Evolutionary conservation across 1,139 yeast genomes (phyloP).

Genomic region (Nakaseomyces nivariensis): DNA sequence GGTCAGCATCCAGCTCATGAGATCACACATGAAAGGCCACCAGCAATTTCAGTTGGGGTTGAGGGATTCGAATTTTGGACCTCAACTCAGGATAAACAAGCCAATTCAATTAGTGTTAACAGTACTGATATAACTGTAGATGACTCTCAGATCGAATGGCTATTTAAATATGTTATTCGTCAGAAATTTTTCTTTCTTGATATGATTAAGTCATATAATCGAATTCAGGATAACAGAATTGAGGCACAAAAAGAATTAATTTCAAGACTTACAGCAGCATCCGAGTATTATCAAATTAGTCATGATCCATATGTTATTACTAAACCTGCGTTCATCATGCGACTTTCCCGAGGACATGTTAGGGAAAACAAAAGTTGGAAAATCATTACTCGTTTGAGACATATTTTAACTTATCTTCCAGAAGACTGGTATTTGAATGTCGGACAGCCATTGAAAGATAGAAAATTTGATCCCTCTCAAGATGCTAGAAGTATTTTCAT

Average conservation of each 20-base stretch:
- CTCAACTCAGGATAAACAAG: slow-evolving; percentile 23
- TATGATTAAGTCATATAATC: slow-evolving; percentile 15
- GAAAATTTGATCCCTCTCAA: slow-evolving; percentile 34
- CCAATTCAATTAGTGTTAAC: slow-evolving; percentile 33
- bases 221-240: slow-evolving; percentile 8
- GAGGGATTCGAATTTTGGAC: slow-evolving; percentile 38
- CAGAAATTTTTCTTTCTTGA: slow-evolving; percentile 22
- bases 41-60: slow-evolving; percentile 14
- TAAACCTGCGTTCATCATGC: slow-evolving; percentile 71
- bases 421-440: slow-evolving; percentile 35
- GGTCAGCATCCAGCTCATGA: slow-evolving; percentile 8
- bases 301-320: slow-evolving; percentile 88
- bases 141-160: slow-evolving; percentile 34
- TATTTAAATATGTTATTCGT: slow-evolving; percentile 27
- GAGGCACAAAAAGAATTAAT: slow-evolving; percentile 20
- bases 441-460: slow-evolving; percentile 15
- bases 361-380: slow-evolving; percentile 85
- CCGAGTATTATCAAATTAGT: slow-evolving; percentile 48
- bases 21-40: slow-evolving; percentile 15
- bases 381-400: slow-evolving; percentile 65
- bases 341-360: slow-evolving; percentile 63
- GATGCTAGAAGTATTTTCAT: slow-evolving; percentile 48
- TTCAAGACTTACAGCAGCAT: slow-evolving; percentile 49
- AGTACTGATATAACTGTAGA: slow-evolving; percentile 31
- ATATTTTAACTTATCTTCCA: slow-evolving; percentile 57